Percentiles rank a stretch among this genome's conserved stretches.
Evolutionary conservation across 176 grass and related monocot species (phyloP).

Genomic region (Triticum dicoccoides): DNA sequence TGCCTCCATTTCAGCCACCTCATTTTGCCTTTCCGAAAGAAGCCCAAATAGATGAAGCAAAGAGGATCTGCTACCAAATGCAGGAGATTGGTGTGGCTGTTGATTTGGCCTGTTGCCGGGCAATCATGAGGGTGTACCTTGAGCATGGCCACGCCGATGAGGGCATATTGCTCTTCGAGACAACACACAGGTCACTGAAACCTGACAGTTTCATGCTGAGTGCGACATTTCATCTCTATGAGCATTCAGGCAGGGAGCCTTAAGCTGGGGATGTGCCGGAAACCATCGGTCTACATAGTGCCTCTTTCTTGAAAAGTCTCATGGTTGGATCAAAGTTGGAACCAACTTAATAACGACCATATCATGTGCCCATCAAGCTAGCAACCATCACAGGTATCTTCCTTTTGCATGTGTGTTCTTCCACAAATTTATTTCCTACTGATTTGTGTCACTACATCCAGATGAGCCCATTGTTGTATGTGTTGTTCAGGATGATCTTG

Average conservation of each 20-base stretch:
- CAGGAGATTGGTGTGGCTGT: conserved; percentile 37
- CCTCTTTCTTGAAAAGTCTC: conserved; percentile 64
- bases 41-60: conserved; percentile 49
- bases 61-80: conserved; percentile 57
- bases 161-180: conserved; percentile 65
- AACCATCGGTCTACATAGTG: conserved; percentile 40
- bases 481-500: neutral
- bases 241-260: conserved; percentile 43
- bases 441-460: too few relatives aligned
- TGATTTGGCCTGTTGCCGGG: conserved; percentile 65
- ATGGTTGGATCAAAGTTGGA: conserved; percentile 53
- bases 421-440: neutral
- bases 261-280: conserved; percentile 52
- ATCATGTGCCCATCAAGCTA: too few relatives aligned
- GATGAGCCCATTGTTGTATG: neutral
- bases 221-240: conserved; percentile 62
- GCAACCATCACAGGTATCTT: neutral
- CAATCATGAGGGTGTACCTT: conserved; percentile 78
- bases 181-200: conserved; percentile 27
- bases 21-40: conserved; percentile 61
- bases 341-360: neutral
- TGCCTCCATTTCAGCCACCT: conserved; percentile 74
- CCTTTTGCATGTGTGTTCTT: neutral
- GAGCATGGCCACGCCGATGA: conserved; percentile 47
- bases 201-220: conserved; percentile 75